Percentiles rank a stretch among this genome's conserved stretches.
Conservation (phyloP, 257 asterid species). For the Fraxinus cuspidata region DNA sequence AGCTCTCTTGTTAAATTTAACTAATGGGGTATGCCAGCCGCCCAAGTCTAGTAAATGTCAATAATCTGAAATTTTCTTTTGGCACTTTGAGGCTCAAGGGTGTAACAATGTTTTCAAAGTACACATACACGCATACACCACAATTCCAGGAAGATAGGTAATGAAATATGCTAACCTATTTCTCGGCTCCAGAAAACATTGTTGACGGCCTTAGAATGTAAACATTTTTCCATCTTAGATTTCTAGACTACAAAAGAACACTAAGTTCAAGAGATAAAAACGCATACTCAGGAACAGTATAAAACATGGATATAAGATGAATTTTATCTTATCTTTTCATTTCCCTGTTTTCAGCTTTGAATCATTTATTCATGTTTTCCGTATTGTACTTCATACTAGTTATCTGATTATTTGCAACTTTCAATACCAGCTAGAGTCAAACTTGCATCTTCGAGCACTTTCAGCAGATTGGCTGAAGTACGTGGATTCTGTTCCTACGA, state of each 20-base stretch:
- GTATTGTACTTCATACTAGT: neutral
- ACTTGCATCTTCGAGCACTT: conserved; percentile 73
- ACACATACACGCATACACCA: neutral
- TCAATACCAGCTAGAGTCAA: conserved; percentile 78
- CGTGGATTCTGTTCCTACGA: conserved; percentile 68
- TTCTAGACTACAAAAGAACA: neutral
- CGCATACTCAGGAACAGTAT: neutral
- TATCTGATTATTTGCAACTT: conserved; percentile 27
- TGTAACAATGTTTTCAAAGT: conserved; percentile 3
- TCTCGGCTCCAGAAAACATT: neutral
- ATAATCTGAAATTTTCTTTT: neutral
- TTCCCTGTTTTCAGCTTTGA: neutral
- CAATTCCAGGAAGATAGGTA: neutral
- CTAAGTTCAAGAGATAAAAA: conserved; percentile 11
- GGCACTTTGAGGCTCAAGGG: neutral
- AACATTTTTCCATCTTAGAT: neutral
- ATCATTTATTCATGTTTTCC: neutral
- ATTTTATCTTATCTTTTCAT: conserved; percentile 9
- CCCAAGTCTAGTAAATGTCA: neutral
- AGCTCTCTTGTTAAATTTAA: neutral
- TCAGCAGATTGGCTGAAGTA: conserved; percentile 85
- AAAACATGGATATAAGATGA: conserved; percentile 1
- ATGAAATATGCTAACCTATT: neutral
- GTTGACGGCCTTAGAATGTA: conserved; percentile 4
- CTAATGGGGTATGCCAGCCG: neutral